phyloP scores from a whole-genome alignment of 2,329 filamentous ascomycete genomes.

The Calonectria honghensis region DNA sequence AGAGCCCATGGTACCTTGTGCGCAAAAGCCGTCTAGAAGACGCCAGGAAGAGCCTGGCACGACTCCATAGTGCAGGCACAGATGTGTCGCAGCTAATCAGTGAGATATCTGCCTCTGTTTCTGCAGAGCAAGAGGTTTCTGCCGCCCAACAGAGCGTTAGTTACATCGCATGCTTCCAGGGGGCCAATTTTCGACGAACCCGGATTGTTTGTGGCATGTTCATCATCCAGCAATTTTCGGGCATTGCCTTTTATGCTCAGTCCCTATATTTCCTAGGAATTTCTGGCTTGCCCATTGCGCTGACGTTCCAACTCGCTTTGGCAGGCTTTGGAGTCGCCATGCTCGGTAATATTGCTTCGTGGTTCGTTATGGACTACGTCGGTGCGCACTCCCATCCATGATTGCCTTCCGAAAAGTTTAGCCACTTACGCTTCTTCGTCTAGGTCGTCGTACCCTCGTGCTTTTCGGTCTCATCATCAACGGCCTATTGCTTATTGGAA shows the following conservation, averaged over 20 bases:
- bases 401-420: not conserved
- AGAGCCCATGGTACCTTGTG: conserved; percentile 29
- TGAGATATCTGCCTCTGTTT: not conserved
- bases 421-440: not conserved
- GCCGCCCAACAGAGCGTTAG: not conserved
- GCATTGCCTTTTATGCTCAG: conserved; percentile 27
- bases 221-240: conserved; percentile 21
- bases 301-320: conserved; percentile 22
- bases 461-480: conserved; percentile 22
- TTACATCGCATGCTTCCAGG: conserved; percentile 18
- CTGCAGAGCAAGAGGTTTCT: conserved; percentile 23
- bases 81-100: not conserved
- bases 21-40: conserved; percentile 5
- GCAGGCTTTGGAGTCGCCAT: conserved; percentile 28
- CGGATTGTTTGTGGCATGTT: conserved; percentile 32
- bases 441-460: conserved; percentile 17
- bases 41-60: not conserved
- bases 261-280: conserved; percentile 29
- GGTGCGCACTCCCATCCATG: not conserved
- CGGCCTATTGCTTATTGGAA: conserved; percentile 15
- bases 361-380: conserved; percentile 28
- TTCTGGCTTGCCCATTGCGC: conserved; percentile 1
- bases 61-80: not conserved
- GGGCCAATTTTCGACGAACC: conserved; percentile 23
- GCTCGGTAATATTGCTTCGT: conserved; percentile 16